Evolutionary conservation across 805 yeast species (phyloP), one percentile per base, ranked within the genome.

Genomic region (Teunomyces aglyptinius): DNA sequence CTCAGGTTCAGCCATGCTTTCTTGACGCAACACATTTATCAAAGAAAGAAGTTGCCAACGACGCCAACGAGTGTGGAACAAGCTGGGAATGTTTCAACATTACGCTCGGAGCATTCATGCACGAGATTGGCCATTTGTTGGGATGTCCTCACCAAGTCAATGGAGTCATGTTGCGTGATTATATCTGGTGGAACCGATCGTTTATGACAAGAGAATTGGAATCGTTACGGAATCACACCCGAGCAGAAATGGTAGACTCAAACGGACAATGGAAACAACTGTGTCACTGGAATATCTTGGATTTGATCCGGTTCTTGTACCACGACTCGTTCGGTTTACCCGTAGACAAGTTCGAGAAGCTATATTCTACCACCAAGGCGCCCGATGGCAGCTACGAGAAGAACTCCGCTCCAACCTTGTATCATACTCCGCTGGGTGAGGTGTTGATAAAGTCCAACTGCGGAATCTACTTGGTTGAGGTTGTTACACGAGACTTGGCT

Each of bases 71-170:
- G 60, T 86, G 96, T 63, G 86, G 94, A 0, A 77, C 95, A 1
- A 78, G 85, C 46, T 94, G 97, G 96, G 97, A 92, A 65, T 86
- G 95, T 57, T 67, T 86, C 38, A 85, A 86, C 49, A 78, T 92
- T 31, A 88, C 97, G 1, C 61, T 88, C 56, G 98, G 99, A 38
- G 97, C 98, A 0, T 91, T 90, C 56, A 76, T 91, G 85, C 98
- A 92, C 64, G 98, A 92, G 61, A 85, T 92, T 43, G 98, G 99
- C 1, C 98, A 92, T 63, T 69, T 81, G 22, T 71, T 92, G 35
- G 96, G 97, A 0, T 86, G 92, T 52, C 97, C 98, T 0, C 98
- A 92, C 66, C 94, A 90, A 64, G 86, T 83, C 11, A 71, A 76
- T 53, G 98, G 98, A 15, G 86, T 92, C 22, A 94, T 92, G 98